Base-by-base conservation (phyloP, 2,329 filamentous ascomycete genomes). In the Cyphellophora europaea region DNA sequence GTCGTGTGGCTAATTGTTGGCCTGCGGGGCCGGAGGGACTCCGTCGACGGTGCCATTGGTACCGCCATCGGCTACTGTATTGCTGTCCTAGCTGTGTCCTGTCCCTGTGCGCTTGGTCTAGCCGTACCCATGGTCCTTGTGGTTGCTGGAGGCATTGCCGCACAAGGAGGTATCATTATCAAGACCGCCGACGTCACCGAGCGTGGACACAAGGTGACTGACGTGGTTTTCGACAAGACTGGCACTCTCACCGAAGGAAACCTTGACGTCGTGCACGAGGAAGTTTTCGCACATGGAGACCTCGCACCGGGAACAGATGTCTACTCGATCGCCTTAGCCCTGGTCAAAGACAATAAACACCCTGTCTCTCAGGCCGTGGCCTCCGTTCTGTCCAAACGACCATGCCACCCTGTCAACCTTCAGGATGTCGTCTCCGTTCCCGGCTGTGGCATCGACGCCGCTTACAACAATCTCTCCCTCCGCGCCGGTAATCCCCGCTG, bases 191-290 rank as follows among this genome's bases (percentile, higher is more conserved):
- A 74, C 27, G 68, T 67, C 2, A 73, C 84, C 13, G 81, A 87
- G 51, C 56, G 70, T 1, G 76, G 73, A 0, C 61, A 70, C 36
- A 77, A 72, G 39, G 61, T 72, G 0, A 68, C 74, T 0, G 74
- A 87, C 47, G 71, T 87, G 2, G 68, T 89, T 0, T 82, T 89
- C 45, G 82, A 89, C 62, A 89, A 89, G 57, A 89, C 84, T 0
- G 82, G 83, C 0, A 89, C 82, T 0, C 53, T 89, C 6, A 88
- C 82, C 0, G 53, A 63, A 16, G 79, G 77, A 0, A 63, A 67
- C 12, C 54, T 71, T 2, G 40, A 49, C 0, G 65, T 69, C 5
- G 49, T 57, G 1, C 41, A 45, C 5, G 48, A 56, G 41, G 21
- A 25, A 8, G 21, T 25, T n/a, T n/a, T n/a, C n/a, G n/a, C 8